Evolutionary conservation across 2,329 filamentous ascomycete species (phyloP), one percentile per base, ranked within the genome.

Genomic region (Acarospora socialis): DNA sequence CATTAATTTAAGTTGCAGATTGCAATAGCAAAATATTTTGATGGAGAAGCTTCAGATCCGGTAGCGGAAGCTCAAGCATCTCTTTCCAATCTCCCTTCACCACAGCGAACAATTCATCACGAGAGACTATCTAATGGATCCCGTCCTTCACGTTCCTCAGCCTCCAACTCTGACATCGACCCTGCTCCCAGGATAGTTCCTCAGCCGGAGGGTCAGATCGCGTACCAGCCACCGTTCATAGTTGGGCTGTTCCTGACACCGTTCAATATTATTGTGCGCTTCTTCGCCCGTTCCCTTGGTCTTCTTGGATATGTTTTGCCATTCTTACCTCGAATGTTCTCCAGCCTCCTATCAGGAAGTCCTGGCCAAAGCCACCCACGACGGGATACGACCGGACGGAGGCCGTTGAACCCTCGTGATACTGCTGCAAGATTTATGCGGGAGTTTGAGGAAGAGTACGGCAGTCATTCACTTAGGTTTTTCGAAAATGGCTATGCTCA

Each of bases 1-100:
- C 7, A 22, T 5, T 21, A 24, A 8, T 33, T 21, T n/a, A n/a
- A n/a, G n/a, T n/a, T 16, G 19, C 51, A 94, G 77, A 93, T 95
- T 47, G 87, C 90, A 36, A 87, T 98, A 42, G 74, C 90, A 43
- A 92, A 92, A 51, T 95, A 95, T 70, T 98, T 94, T 53, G 90
- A 98, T 49, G 90, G 90, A 45, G 90, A 95, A 59, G 78, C 78
- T 3, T 71, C 83, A 29, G 82, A 92, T 52, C 78, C 73, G 8
- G 62, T 87, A 12, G 78, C 80, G 36, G 82, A 90, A 59, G 81
- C 81, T 36, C 67, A 76, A 30, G 68, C 76, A 29, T 65, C 69
- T 5, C 65, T 76, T 32, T 56, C 65, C n/a, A 49, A 58, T 19
- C 64, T 73, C 22, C 75, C 77, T 12, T 70, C 72, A 28, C 64